Conservation (phyloP, 2,329 filamentous ascomycete species). For the Alternaria angustiovoidea region DNA sequence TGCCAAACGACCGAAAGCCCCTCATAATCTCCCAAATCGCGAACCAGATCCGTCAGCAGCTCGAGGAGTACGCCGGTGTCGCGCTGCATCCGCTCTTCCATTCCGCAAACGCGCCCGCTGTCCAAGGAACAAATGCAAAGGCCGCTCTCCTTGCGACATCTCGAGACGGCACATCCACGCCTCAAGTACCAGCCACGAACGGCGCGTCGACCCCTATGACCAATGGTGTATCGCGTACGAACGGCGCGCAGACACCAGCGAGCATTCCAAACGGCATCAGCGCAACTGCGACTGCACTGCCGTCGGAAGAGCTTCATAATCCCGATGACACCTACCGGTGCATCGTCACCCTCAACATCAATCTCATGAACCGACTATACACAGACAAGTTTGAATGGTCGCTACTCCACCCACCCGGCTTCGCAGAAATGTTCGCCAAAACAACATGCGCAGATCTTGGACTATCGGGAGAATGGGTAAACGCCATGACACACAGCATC, state of each 20-base stretch:
- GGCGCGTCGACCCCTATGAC: conserved; percentile 64
- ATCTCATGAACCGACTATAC: conserved; percentile 88
- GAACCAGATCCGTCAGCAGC: conserved; percentile 90
- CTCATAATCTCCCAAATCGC: conserved; percentile 81
- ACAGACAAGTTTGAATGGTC: conserved; percentile 99
- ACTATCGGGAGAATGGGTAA: conserved; percentile 89
- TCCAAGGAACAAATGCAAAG: conserved; percentile 41
- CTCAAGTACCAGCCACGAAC: conserved; percentile 56
- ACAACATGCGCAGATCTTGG: conserved; percentile 93
- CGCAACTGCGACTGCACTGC: conserved; percentile 71
- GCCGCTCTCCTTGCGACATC: conserved; percentile 54
- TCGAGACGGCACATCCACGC: conserved; percentile 61
- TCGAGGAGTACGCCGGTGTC: conserved; percentile 95
- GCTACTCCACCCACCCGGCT: conserved; percentile 86
- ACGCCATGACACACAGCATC: conserved; percentile 93
- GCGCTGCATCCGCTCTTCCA: conserved; percentile 94
- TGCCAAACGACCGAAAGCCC: conserved; percentile 73
- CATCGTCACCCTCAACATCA: conserved; percentile 89
- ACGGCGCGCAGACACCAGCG: conserved; percentile 57
- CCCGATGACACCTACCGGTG: conserved; percentile 95
- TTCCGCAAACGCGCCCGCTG: conserved; percentile 50
- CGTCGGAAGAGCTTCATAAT: conserved; percentile 78
- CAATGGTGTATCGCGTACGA: conserved; percentile 55
- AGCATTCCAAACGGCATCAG: conserved; percentile 66
- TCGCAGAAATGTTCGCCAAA: conserved; percentile 90